Evolutionary conservation across 768 basidiomycete species (phyloP).

Genomic region (Leccinum disarticulatum): DNA sequence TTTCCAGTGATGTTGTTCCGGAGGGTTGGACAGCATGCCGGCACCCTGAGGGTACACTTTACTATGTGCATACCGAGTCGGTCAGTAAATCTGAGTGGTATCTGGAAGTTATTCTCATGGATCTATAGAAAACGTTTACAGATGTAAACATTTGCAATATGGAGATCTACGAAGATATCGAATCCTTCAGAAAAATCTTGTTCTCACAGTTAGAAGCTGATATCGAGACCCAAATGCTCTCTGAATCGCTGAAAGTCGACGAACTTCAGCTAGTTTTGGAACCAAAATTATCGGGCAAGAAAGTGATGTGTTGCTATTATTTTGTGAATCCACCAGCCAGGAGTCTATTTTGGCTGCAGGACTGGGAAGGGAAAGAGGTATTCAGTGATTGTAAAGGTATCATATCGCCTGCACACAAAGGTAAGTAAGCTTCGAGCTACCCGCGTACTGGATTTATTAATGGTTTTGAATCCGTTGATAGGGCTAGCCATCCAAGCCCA

Average conservation of each 20-base stretch:
- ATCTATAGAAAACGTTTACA: slow-evolving; percentile 50
- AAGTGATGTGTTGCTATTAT: slow-evolving; percentile 47
- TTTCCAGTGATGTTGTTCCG: slow-evolving; percentile 16
- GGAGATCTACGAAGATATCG: slow-evolving; percentile 33
- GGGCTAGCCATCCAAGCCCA: slow-evolving; percentile 36
- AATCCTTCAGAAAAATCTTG: slow-evolving; percentile 29
- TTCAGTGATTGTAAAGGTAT: slow-evolving; percentile 24
- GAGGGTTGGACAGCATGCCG: slow-evolving; percentile 45
- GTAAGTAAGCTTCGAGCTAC: slow-evolving; percentile 15
- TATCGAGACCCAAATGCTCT: slow-evolving; percentile 11
- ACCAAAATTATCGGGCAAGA: slow-evolving; percentile 22
- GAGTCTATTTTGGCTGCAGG: slow-evolving; percentile 55
- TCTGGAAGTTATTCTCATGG: neutral
- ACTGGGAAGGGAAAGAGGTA: slow-evolving; percentile 36
- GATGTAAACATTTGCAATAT: slow-evolving; percentile 52
- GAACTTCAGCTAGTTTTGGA: slow-evolving; percentile 49
- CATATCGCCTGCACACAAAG: slow-evolving; percentile 25
- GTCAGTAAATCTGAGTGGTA: slow-evolving; percentile 31
- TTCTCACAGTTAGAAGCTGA: slow-evolving; percentile 20
- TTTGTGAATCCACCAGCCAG: slow-evolving; percentile 48
- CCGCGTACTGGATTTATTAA: slow-evolving; percentile 7
- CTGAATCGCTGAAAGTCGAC: slow-evolving; percentile 25
- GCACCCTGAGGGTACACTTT: slow-evolving; percentile 37
- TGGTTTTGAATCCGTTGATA: slow-evolving; percentile 28
- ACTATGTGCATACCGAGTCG: slow-evolving; percentile 38